Evolutionary conservation across 2,329 filamentous ascomycete species (phyloP).

Genomic region (Curvularia hawaiiensis): DNA sequence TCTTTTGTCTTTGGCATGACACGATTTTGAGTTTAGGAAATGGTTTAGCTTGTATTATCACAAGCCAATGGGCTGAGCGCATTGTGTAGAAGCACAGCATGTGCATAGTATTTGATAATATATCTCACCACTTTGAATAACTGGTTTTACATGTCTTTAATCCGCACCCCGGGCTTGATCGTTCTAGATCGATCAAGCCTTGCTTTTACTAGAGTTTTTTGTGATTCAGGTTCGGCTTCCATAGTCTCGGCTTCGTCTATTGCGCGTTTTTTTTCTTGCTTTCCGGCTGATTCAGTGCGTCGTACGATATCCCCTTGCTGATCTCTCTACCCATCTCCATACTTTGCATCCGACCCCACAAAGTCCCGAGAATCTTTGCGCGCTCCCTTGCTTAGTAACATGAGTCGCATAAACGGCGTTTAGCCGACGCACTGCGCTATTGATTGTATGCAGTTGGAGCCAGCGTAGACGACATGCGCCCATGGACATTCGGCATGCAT

Average conservation of each 20-base stretch:
- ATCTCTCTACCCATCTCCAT: not conserved
- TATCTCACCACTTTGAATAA: not conserved
- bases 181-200: not conserved
- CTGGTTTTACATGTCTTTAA: not conserved
- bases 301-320: not conserved
- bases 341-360: not conserved
- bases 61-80: constrained; percentile 4
- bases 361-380: not conserved
- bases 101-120: constrained; percentile 10
- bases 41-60: not conserved
- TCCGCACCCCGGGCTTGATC: not conserved
- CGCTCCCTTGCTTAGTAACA: not conserved
- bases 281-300: not conserved
- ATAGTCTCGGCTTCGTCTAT: not conserved
- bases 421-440: constrained; percentile 3
- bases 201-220: not conserved
- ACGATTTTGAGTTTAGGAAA: not conserved
- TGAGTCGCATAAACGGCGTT: not conserved
- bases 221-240: not conserved
- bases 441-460: not conserved
- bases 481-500: not conserved
- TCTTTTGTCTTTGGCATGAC: not conserved
- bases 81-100: constrained; percentile 4
- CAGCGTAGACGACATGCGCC: not conserved
- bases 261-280: not conserved